These are phyloP conservation scores for Chimonanthus praecox DNA, from an alignment of 164 flowering plant species.

Conservation along the genomic window DNA sequence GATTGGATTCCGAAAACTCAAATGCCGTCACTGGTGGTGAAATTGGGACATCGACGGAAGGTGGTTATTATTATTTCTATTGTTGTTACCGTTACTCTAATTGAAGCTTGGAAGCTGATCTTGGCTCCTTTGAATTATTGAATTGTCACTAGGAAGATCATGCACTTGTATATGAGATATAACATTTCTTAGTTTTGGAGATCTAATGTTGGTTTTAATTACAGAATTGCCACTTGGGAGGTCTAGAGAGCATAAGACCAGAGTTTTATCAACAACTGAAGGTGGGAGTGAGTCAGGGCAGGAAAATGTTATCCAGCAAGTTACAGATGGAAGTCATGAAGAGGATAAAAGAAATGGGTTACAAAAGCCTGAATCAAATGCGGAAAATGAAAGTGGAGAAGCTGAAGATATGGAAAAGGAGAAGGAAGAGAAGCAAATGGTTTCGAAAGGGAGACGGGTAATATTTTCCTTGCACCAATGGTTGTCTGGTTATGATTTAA, in stretches of 20 bases:
- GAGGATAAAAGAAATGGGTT: background rate
- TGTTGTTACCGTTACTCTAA: background rate
- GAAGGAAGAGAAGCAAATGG: background rate
- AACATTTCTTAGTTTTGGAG: background rate
- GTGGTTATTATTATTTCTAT: slow-evolving; percentile 3
- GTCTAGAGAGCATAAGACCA: slow-evolving; percentile 39
- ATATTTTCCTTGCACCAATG: background rate
- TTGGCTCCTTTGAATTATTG: background rate
- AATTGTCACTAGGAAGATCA: background rate
- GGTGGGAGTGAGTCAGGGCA: slow-evolving; percentile 5
- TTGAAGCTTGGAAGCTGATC: background rate
- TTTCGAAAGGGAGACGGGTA: background rate
- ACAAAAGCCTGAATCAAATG: background rate
- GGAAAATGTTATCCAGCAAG: slow-evolving; percentile 48
- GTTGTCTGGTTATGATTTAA: background rate
- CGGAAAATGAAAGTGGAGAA: background rate
- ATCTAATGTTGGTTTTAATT: background rate
- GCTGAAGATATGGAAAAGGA: background rate
- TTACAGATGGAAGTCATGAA: slow-evolving; percentile 19
- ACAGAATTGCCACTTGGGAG: slow-evolving; percentile 21
- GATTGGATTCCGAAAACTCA: background rate
- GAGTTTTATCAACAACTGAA: slow-evolving; percentile 46
- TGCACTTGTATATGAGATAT: background rate
- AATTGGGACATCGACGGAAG: slow-evolving; percentile 22
- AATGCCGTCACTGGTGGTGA: background rate